Evolutionary conservation across 2,329 filamentous ascomycete genomes (phyloP).

Genomic region (Amylocarpus encephaloides): DNA sequence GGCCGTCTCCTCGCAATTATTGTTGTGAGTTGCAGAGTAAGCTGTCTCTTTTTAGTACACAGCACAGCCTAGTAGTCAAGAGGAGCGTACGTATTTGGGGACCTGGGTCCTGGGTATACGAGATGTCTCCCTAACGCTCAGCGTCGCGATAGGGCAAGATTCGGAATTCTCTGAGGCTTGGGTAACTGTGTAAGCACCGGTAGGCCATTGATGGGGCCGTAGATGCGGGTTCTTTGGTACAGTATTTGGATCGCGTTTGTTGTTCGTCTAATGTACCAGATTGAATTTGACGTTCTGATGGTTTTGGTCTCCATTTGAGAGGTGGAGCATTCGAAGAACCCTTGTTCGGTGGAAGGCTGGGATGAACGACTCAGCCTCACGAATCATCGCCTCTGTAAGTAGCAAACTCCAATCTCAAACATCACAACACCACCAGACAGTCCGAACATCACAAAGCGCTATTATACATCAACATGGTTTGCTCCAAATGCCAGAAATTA

Average conservation of each 20-base stretch:
- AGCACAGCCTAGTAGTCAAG: conserved; percentile 5
- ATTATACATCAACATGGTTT: conserved; percentile 46
- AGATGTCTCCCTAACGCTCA: background rate
- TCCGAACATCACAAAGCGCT: conserved; percentile 7
- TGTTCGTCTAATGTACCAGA: background rate
- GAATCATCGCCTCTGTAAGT: background rate
- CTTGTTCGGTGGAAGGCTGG: too few relatives aligned
- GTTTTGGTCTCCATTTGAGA: background rate
- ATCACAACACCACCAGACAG: conserved; percentile 13
- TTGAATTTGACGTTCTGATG: background rate
- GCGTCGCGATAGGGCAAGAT: background rate
- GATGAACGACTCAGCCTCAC: background rate
- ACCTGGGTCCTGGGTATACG: background rate
- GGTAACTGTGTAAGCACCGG: background rate
- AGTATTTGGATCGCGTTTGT: background rate
- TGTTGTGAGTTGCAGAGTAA: conserved; percentile 1
- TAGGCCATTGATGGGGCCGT: conserved; percentile 4
- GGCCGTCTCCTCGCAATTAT: conserved; percentile 1
- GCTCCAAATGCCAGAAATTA: conserved; percentile 57
- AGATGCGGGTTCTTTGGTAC: background rate
- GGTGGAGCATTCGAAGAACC: too few relatives aligned
- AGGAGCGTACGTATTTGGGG: conserved; percentile 2
- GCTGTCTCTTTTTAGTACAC: conserved; percentile 4
- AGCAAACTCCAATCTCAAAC: background rate
- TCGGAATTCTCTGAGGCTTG: background rate